phyloP scores from a whole-genome alignment of 805 yeast species.

The Wickerhamiella domercqiae region DNA sequence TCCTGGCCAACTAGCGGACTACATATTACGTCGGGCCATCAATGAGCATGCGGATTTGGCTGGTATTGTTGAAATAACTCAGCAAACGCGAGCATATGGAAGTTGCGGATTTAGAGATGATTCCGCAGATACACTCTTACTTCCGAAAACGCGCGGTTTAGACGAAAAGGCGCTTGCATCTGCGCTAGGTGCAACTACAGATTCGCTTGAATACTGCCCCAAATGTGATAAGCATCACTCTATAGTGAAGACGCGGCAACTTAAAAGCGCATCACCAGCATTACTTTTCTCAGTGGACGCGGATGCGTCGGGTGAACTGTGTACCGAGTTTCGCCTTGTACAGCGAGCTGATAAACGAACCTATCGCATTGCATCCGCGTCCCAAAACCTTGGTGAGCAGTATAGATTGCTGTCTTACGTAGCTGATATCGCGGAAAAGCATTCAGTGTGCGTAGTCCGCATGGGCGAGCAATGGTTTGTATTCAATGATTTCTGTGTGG shows the following conservation, averaged over 20 bases:
- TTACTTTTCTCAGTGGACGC: slow-evolving; percentile 20
- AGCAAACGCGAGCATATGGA: slow-evolving; percentile 7
- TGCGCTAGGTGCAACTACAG: slow-evolving; percentile 13
- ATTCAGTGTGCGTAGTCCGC: slow-evolving; percentile 24
- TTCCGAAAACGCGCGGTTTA: slow-evolving; percentile 7
- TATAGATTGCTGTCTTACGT: slow-evolving; percentile 25
- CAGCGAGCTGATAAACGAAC: slow-evolving; percentile 11
- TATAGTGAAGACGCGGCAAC: slow-evolving; percentile 37
- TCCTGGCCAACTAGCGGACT: not conserved
- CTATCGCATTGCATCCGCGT: slow-evolving; percentile 4
- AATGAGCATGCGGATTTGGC: not conserved
- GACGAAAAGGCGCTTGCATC: slow-evolving; percentile 12
- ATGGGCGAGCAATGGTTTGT: slow-evolving; percentile 44
- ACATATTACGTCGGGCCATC: slow-evolving; percentile 1
- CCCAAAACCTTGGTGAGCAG: not conserved
- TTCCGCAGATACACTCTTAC: not conserved
- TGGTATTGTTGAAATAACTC: not conserved
- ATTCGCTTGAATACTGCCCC: slow-evolving; percentile 31
- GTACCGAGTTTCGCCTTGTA: slow-evolving; percentile 3
- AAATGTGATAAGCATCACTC: slow-evolving; percentile 36
- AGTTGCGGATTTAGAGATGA: slow-evolving; percentile 13
- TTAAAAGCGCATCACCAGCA: slow-evolving; percentile 48
- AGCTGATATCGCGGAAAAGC: slow-evolving; percentile 23
- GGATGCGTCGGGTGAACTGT: not conserved
- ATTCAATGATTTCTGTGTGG: slow-evolving; percentile 83